Base-by-base conservation (phyloP, 768 basidiomycete genomes). In the Phlegmacium glaucopus region DNA sequence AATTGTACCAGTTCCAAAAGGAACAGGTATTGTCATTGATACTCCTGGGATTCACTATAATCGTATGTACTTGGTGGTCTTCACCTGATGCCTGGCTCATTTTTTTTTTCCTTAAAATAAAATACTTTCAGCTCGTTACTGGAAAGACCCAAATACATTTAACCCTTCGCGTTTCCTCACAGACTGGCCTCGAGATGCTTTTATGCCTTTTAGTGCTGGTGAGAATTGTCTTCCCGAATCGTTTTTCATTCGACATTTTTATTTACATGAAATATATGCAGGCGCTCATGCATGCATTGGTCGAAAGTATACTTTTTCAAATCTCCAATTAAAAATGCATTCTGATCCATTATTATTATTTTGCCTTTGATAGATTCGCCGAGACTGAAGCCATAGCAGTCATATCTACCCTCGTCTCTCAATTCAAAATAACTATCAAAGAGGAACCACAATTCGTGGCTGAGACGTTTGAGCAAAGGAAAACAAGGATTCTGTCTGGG, bases 151-250 rank as follows among this genome's bases (percentile, higher is more conserved):
- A 4, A 44, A 71, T 22, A 47, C 47, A 10, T 79, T 78, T 57
- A 66, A 66, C 34, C 66, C 66, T 18, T 66, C 68, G 22, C 69
- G 79, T 6, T 80, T 80, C 64, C 59, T 79, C n/a, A 68, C 66
- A 29, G 73, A 79, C 39, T 82, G 76, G 72, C 70, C 74, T 16
- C 66, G 59, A 29, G 78, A 80, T 53, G 80, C 79, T 0, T 80
- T 79, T 55, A 32, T 77, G 22, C 77, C 79, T 4, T 80, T 80
- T 55, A 77, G 73, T 45, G 65, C 59, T 38, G 77, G 76, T 66
- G 39, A 42, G 42, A 32, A 11, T 6, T 25, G n/a, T 15, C 12
- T 29, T 9, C 32, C 17, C 9, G 11, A 7, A 41, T 18, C 12
- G 8, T 46, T 12, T 32, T 10, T 9, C 27, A 9, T 9, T 32